A percentile compares a stretch with the other conserved stretches of the same genome.
phyloP scores from a whole-genome alignment of 805 yeast species.

The Ogataea naganishii region DNA sequence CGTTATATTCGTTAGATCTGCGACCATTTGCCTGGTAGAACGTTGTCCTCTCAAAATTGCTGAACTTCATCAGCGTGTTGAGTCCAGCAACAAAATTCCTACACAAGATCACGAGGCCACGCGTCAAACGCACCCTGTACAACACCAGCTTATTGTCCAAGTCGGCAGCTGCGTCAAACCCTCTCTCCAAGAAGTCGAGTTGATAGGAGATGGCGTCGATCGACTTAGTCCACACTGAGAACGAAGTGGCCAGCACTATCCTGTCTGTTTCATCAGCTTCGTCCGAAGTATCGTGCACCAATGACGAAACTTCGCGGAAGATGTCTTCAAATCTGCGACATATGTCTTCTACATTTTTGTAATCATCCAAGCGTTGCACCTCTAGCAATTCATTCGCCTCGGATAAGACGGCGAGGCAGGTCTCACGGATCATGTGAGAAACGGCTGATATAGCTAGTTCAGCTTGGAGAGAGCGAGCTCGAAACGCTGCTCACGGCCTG shows the following conservation, averaged over 20 bases:
- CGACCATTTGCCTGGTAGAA: slow-evolving; percentile 6
- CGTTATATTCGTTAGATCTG: slow-evolving; percentile 5
- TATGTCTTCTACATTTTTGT: too few species aligned
- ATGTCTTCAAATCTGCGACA: too few species aligned
- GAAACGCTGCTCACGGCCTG: background rate
- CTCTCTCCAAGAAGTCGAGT: background rate
- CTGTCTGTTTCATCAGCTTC: slow-evolving; percentile 6
- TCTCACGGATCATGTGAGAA: slow-evolving; percentile 12
- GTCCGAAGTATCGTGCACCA: slow-evolving; percentile 9
- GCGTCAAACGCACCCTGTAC: slow-evolving; percentile 9
- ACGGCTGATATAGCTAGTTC: too few species aligned
- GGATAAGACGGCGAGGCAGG: slow-evolving; percentile 9
- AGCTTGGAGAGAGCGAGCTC: background rate
- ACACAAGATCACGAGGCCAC: slow-evolving; percentile 15
- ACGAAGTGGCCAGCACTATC: slow-evolving; percentile 9
- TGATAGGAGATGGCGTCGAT: slow-evolving; percentile 4
- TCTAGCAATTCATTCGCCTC: slow-evolving; percentile 9
- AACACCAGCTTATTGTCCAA: slow-evolving; percentile 2
- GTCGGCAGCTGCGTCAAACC: background rate
- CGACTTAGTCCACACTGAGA: slow-evolving; percentile 14
- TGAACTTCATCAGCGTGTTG: slow-evolving; percentile 3
- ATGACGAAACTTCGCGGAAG: slow-evolving; percentile 6
- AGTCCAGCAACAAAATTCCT: slow-evolving; percentile 16
- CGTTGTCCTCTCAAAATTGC: slow-evolving; percentile 4
- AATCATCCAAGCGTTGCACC: too few species aligned